These are phyloP conservation scores for Podospora didyma DNA, from an alignment of 495 filamentous ascomycete species.

Conservation along the genomic window DNA sequence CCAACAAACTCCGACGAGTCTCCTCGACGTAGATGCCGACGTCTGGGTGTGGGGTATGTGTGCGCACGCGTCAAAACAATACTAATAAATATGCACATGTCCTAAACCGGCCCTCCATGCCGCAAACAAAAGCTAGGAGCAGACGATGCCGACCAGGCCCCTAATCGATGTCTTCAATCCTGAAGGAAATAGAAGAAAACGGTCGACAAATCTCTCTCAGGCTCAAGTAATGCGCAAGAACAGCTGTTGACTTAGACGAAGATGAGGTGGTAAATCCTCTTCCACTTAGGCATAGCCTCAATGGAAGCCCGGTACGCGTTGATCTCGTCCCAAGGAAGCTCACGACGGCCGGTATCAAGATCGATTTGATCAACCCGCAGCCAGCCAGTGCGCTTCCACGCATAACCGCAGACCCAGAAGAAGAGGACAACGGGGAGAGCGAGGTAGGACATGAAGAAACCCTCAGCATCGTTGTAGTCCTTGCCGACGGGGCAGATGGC, in stretches of 20 bases:
- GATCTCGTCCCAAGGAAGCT: conserved; percentile 54
- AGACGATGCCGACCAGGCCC: too few species aligned
- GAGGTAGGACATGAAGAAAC: conserved; percentile 78
- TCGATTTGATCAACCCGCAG: conserved; percentile 54
- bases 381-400: conserved; percentile 61
- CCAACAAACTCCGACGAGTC: too few species aligned
- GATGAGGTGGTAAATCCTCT: conserved; percentile 37
- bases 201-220: too few species aligned
- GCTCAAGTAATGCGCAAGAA: too few species aligned
- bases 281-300: conserved; percentile 50
- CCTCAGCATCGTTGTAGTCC: conserved; percentile 45
- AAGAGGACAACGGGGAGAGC: conserved; percentile 76
- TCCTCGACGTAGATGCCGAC: not conserved
- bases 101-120: too few species aligned
- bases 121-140: too few species aligned
- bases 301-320: conserved; percentile 39
- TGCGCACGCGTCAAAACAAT: too few species aligned
- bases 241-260: conserved; percentile 35
- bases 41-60: not conserved
- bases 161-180: too few species aligned
- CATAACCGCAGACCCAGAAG: conserved; percentile 63
- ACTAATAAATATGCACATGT: too few species aligned
- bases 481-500: conserved; percentile 43
- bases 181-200: too few species aligned
- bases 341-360: conserved; percentile 58